Evolutionary conservation across 2,329 filamentous ascomycete species (phyloP).

Genomic region (Colletotrichum australisinense): DNA sequence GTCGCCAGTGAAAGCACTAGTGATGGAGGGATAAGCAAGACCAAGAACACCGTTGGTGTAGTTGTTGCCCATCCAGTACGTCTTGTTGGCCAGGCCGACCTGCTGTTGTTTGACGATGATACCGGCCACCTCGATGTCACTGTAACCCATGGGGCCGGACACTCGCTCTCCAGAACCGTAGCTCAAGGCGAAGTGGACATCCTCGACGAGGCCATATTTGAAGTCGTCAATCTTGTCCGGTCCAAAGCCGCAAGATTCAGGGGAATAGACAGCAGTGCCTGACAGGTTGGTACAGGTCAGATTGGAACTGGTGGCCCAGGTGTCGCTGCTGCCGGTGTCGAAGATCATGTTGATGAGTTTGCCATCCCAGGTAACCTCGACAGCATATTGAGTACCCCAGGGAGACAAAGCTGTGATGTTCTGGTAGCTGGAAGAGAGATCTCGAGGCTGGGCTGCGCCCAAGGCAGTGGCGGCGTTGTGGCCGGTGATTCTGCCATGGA

Average conservation of each 20-base stretch:
- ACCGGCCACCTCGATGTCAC: constrained; percentile 58
- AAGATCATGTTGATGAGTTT: constrained; percentile 55
- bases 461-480: constrained; percentile 47
- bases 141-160: constrained; percentile 58
- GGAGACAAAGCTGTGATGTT: constrained; percentile 52
- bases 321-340: constrained; percentile 64
- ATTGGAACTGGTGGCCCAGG: constrained; percentile 56
- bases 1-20: constrained; percentile 58
- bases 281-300: constrained; percentile 55
- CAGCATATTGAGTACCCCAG: constrained; percentile 55
- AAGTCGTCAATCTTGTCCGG: constrained; percentile 52
- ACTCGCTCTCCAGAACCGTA: constrained; percentile 63
- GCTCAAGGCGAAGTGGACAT: constrained; percentile 57
- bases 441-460: constrained; percentile 28
- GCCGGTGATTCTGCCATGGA: constrained; percentile 40
- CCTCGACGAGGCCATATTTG: constrained; percentile 49
- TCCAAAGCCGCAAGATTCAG: constrained; percentile 54
- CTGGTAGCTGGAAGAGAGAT: constrained; percentile 42
- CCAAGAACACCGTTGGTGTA: constrained; percentile 63
- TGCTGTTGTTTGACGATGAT: constrained; percentile 57
- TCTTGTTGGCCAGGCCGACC: constrained; percentile 60
- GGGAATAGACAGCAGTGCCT: constrained; percentile 43
- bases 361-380: constrained; percentile 53
- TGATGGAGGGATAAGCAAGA: constrained; percentile 62
- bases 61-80: constrained; percentile 64